Conservation (phyloP, 2,329 filamentous ascomycete genomes). For the Cryphonectria japonica region DNA sequence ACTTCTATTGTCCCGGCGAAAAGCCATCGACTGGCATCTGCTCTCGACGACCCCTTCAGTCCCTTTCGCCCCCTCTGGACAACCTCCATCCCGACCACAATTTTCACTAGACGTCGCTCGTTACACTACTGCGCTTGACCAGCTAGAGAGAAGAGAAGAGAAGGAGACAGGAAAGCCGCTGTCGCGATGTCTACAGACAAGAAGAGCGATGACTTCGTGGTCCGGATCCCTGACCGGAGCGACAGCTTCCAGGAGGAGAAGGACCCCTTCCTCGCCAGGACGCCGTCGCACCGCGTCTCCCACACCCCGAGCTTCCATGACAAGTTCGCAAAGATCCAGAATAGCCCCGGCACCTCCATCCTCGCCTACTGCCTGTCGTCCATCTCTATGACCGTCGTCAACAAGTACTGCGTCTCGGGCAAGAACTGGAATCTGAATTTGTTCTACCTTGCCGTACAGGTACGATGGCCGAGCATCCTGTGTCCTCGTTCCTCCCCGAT, state of each 20-base stretch:
- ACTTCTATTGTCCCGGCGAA: not conserved
- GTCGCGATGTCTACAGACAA: conserved; percentile 75
- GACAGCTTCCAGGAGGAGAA: conserved; percentile 55
- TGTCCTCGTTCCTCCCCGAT: too few relatives aligned
- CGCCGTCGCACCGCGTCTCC: conserved; percentile 43
- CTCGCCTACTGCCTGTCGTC: conserved; percentile 90
- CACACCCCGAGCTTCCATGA: conserved; percentile 41
- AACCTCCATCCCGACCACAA: not conserved
- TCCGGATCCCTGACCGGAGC: conserved; percentile 69
- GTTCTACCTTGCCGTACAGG: conserved; percentile 90
- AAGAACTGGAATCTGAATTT: conserved; percentile 94
- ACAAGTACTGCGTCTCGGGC: conserved; percentile 97
- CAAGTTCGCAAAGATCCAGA: conserved; percentile 60
- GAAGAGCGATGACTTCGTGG: conserved; percentile 81
- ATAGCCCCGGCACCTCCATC: conserved; percentile 80
- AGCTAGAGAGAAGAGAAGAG: not conserved
- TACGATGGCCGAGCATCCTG: conserved; percentile 53
- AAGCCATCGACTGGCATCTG: not conserved
- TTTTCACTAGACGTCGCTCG: conserved; percentile 6
- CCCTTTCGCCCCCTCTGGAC: not conserved
- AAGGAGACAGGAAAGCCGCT: conserved; percentile 17
- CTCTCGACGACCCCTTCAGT: conserved; percentile 16
- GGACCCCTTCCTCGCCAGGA: conserved; percentile 53
- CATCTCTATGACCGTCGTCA: conserved; percentile 99
- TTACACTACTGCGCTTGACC: not conserved